Conservation (phyloP, 176 grass and related monocot species). For the Areca catechu region DNA sequence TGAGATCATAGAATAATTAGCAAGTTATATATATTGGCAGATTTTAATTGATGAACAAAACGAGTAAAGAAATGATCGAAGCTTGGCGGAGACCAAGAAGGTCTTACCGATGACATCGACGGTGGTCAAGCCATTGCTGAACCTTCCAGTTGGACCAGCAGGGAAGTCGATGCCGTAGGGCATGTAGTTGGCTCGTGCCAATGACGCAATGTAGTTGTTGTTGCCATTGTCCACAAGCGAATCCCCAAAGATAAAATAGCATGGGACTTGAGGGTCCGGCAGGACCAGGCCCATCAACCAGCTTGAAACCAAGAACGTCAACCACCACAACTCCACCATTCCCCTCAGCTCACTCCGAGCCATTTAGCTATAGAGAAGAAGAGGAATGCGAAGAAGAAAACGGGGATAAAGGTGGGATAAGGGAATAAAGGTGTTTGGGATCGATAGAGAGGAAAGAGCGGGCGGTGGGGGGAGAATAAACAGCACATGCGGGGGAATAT, state of each 20-base stretch:
- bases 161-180: conserved; percentile 90
- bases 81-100: background rate
- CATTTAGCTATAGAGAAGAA: no score
- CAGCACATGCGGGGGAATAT: no score
- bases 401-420: no score
- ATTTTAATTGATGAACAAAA: no score
- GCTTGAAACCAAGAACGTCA: conserved; percentile 11
- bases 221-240: conserved; percentile 92
- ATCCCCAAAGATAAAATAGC: conserved; percentile 94
- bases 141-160: conserved; percentile 55
- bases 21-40: no score
- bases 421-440: no score
- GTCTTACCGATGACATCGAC: conserved; percentile 60
- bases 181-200: conserved; percentile 77
- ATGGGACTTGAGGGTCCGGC: conserved; percentile 52
- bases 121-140: conserved; percentile 81
- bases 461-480: no score
- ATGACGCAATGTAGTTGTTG: conserved; percentile 71
- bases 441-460: no score
- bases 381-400: no score
- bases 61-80: no score
- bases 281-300: background rate
- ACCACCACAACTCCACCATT: conserved; percentile 3
- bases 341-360: no score
- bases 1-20: no score